Conservation (phyloP, 139 green algal species). For the Chlamydomonas schloesseri region DNA sequence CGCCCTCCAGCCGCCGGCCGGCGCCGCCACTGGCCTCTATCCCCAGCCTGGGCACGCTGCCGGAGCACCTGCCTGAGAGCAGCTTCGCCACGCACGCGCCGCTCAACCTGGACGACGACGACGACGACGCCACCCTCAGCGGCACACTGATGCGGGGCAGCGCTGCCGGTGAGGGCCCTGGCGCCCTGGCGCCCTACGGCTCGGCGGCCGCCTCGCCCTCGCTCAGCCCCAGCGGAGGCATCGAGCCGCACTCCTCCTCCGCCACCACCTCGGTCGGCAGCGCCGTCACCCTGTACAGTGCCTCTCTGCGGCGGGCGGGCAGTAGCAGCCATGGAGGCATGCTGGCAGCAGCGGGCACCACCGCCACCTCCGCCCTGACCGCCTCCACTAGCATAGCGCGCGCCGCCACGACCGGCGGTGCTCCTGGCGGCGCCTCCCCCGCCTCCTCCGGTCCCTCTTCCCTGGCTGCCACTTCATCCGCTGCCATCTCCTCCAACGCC, state of each 20-base stretch:
- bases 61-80: slow-evolving; percentile 26
- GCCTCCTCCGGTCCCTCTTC: no score
- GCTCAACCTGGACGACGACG: slow-evolving; percentile 29
- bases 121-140: not conserved
- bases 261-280: not conserved
- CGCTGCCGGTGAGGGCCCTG: not conserved
- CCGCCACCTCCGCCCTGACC: no score
- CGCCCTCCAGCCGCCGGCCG: not conserved
- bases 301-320: not conserved
- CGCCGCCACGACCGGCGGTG: no score
- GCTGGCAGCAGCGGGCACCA: no score
- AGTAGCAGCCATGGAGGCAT: not conserved
- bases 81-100: slow-evolving; percentile 36
- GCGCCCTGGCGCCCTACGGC: slow-evolving; percentile 17
- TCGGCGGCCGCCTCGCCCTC: not conserved
- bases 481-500: no score
- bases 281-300: not conserved
- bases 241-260: not conserved
- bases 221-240: not conserved
- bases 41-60: slow-evolving; percentile 1
- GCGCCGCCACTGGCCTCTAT: not conserved
- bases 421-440: no score
- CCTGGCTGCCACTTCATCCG: no score
- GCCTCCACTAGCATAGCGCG: no score
- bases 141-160: not conserved